Conservation (phyloP, 441 rosid species). For the Erodium trifolium region DNA sequence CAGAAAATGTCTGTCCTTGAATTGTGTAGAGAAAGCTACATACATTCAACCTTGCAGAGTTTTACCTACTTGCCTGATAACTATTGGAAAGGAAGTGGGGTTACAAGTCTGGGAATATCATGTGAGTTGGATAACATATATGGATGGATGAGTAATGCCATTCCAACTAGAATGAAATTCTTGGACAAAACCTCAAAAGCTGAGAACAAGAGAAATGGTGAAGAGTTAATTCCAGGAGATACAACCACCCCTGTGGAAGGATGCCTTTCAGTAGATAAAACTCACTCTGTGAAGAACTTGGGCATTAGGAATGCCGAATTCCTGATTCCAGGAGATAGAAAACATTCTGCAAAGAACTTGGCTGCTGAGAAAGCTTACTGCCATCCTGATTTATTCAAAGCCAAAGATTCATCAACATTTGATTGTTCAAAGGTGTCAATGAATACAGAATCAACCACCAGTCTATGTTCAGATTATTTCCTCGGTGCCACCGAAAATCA, state of each 20-base stretch:
- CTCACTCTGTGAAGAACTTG: conserved; percentile 23
- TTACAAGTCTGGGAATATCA: conserved; percentile 23
- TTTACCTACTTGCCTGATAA: conserved; percentile 26
- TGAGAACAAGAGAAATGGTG: conserved; percentile 24
- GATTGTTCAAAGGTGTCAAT: conserved; percentile 9
- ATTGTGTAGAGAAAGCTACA: conserved; percentile 15
- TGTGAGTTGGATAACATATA: conserved; percentile 29
- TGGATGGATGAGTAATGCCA: conserved; percentile 39
- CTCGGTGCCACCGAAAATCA: conserved; percentile 22
- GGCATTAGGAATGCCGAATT: conserved; percentile 18
- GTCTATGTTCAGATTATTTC: conserved; percentile 33
- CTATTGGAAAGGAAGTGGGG: conserved; percentile 25
- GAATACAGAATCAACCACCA: conserved; percentile 19
- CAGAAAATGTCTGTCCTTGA: conserved; percentile 26
- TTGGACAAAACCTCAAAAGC: conserved; percentile 11
- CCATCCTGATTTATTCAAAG: conserved; percentile 20
- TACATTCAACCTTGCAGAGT: conserved; percentile 20
- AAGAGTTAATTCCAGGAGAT: conserved; percentile 20
- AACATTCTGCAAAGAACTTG: conserved; percentile 23
- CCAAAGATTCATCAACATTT: conserved; percentile 23
- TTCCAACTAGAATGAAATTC: conserved; percentile 28
- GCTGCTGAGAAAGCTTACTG: conserved; percentile 19
- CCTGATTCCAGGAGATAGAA: conserved; percentile 12
- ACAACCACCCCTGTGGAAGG: conserved; percentile 18
- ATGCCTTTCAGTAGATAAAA: conserved; percentile 21